phyloP scores from a whole-genome alignment of 352 stramenopile species.

The Pythium utonaiense region DNA sequence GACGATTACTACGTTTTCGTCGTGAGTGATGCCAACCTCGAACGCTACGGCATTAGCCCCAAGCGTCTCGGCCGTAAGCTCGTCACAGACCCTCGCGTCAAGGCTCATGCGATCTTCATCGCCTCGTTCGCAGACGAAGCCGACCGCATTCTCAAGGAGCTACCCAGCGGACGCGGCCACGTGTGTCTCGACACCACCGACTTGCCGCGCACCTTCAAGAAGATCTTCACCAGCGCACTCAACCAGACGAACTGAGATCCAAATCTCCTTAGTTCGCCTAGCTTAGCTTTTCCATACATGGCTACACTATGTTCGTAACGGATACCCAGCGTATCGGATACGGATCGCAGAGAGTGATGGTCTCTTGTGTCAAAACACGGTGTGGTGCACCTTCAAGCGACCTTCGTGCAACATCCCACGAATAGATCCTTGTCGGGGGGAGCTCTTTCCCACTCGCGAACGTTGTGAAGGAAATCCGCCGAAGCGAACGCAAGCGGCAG shows the following conservation, averaged over 20 bases:
- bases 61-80: slow-evolving; percentile 51
- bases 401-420: slow-evolving; percentile 22
- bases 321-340: too few species aligned
- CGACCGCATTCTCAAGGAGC: slow-evolving; percentile 46
- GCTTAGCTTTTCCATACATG: neutral
- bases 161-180: slow-evolving; percentile 69
- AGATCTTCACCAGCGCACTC: slow-evolving; percentile 76
- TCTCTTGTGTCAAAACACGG: neutral
- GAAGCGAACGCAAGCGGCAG: slow-evolving; percentile 4
- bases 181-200: slow-evolving; percentile 79
- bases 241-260: slow-evolving; percentile 24
- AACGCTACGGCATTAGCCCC: slow-evolving; percentile 87
- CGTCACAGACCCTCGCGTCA: slow-evolving; percentile 45
- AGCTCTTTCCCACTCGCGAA: slow-evolving; percentile 13
- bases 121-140: slow-evolving; percentile 84
- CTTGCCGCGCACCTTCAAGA: slow-evolving; percentile 78
- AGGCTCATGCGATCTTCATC: slow-evolving; percentile 83
- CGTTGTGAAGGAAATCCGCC: slow-evolving; percentile 19
- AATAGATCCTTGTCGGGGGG: slow-evolving; percentile 24
- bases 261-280: neutral
- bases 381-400: slow-evolving; percentile 6
- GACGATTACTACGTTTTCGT: slow-evolving; percentile 91
- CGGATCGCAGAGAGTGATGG: neutral
- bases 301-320: slow-evolving; percentile 8
- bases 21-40: slow-evolving; percentile 94